Base-by-base conservation (phyloP, 805 yeast genomes). In the Hanseniaspora lachancei region DNA sequence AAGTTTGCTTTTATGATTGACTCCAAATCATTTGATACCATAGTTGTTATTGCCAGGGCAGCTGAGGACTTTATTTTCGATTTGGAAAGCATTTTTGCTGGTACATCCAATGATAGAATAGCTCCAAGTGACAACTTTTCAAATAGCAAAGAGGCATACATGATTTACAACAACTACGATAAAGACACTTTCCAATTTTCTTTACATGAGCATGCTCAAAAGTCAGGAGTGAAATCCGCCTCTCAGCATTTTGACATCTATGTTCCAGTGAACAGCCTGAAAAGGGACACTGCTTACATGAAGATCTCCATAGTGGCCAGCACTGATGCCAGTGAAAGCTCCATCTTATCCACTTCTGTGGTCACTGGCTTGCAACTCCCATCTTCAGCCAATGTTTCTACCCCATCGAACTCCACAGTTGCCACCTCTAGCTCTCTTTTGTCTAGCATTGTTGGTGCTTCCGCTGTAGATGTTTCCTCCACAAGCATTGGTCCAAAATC, bases 381-480 rank as follows among this genome's bases (percentile, higher is more conserved):
- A 40, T 15, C 32, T 29, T 18, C 40, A 15, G 16, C 41, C 16
- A 10, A 12, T 39, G 8, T 41, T 15, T 23, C 32, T 15, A n/a
- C 47, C 2, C 10, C 47, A 34, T 20, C 54, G 35, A 32, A 12
- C 15, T 21, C 47, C 36, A 50, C 24, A 18, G 9, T 15, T 7
- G 52, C 68, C 69, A 55, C 68, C 70, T 48, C 62, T 61, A 57
- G 66, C 62, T 68, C 71, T 60, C 65, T 72, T 3, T 75, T 71
- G 60, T 76, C 76, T 59, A 63, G 93, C 18, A n/a, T 97, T 57
- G 91, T 34, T 29, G 13, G 35, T 6, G 20, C 43, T 36, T 35
- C 41, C 20, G 20, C 39, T 39, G 34, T 38, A 15, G n/a, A 16
- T 42, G 41, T 32, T 32, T 13, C 49, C 23, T 9, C 36, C n/a